Percentiles rank a stretch among this genome's conserved stretches.
Evolutionary conservation across 139 green algal species (phyloP).

Genomic region (Zygnema circumcarinatum): DNA sequence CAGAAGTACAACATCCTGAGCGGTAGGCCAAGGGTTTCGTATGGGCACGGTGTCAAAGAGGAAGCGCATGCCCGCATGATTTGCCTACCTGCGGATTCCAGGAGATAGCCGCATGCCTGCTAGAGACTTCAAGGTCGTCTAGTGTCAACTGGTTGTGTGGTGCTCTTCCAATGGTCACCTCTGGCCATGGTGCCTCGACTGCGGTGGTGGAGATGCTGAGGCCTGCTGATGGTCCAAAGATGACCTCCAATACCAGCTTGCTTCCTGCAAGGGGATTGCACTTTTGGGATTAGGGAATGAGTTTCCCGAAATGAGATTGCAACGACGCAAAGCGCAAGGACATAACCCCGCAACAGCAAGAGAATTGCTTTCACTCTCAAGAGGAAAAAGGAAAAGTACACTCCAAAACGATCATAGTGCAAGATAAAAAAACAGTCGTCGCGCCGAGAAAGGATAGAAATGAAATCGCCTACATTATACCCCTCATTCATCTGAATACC

Average conservation of each 20-base stretch:
- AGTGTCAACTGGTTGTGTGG: constrained; percentile 33
- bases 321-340: background rate
- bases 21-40: no score
- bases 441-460: no score
- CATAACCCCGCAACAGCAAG: no score
- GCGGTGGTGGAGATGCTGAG: constrained; percentile 1
- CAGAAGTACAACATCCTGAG: no score
- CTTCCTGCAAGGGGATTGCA: background rate
- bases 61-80: no score
- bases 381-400: no score
- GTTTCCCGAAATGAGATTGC: constrained; percentile 9
- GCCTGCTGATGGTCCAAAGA: constrained; percentile 21
- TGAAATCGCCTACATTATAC: no score
- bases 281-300: background rate
- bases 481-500: no score
- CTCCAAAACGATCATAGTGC: no score
- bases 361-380: no score
- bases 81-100: constrained; percentile 42
- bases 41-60: no score
- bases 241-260: constrained; percentile 28
- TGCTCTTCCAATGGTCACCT: constrained; percentile 40
- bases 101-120: constrained; percentile 38
- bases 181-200: constrained; percentile 25
- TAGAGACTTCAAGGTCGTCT: constrained; percentile 44
- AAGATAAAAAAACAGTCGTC: no score